Evolutionary conservation across 2,329 filamentous ascomycete species (phyloP).

Genomic region (Fusarium illudens): DNA sequence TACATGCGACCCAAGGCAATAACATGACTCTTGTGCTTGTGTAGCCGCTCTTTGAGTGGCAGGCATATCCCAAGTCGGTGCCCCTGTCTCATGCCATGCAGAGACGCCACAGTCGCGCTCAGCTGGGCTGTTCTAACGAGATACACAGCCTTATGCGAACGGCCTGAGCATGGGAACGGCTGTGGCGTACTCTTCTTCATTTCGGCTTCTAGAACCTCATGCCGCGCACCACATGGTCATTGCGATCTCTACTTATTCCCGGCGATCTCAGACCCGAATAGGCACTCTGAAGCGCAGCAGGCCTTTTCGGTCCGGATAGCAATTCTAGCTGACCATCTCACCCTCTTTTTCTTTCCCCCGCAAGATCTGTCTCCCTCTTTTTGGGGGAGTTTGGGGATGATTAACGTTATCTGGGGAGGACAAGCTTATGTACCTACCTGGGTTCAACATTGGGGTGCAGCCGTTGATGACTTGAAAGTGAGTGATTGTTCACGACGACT

Average conservation of each 20-base stretch:
- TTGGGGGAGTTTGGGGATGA: not conserved
- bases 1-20: not conserved
- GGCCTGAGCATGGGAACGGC: not conserved
- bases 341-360: not conserved
- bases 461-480: not conserved
- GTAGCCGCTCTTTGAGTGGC: not conserved
- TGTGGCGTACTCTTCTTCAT: not conserved
- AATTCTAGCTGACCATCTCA: not conserved
- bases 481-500: not conserved
- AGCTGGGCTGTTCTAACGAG: not conserved
- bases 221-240: not conserved
- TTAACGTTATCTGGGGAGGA: not conserved
- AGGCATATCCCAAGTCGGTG: not conserved
- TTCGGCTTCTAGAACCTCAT: not conserved
- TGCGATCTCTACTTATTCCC: not conserved
- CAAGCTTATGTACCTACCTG: not conserved
- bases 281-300: slow-evolving; percentile 8
- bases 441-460: not conserved
- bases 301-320: not conserved
- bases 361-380: not conserved
- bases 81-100: not conserved
- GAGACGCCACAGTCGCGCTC: not conserved
- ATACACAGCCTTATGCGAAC: not conserved
- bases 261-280: not conserved
- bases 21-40: not conserved